These are phyloP conservation scores for Aspergillus panamensis DNA, from an alignment of 495 filamentous ascomycete genomes.

Conservation along the genomic window DNA sequence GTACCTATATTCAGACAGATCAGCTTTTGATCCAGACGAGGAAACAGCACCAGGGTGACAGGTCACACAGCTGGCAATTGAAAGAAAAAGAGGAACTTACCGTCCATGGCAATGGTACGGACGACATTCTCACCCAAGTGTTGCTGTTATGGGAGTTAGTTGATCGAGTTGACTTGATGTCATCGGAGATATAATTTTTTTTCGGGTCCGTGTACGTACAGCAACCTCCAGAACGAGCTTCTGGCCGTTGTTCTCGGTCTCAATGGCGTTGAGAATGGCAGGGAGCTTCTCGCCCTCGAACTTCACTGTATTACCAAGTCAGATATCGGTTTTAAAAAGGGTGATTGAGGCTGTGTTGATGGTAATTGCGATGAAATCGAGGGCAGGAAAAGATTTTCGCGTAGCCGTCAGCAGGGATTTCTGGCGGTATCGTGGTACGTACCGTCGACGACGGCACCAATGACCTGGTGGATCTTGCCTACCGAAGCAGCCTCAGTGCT, in stretches of 20 bases:
- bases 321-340: constrained; percentile 35
- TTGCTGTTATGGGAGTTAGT: constrained; percentile 60
- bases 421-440: constrained; percentile 37
- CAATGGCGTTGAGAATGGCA: constrained; percentile 94
- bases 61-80: constrained; percentile 8
- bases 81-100: constrained; percentile 52
- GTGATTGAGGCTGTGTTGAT: constrained; percentile 37
- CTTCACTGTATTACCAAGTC: constrained; percentile 62
- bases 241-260: constrained; percentile 84
- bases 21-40: background rate
- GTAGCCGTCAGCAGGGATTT: constrained; percentile 29
- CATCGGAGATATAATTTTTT: constrained; percentile 21
- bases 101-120: constrained; percentile 99
- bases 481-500: constrained; percentile 59
- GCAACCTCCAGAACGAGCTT: constrained; percentile 96
- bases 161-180: constrained; percentile 27
- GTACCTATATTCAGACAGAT: constrained; percentile 64
- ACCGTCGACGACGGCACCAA: constrained; percentile 69
- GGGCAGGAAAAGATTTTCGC: constrained; percentile 47
- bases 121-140: constrained; percentile 99
- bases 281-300: constrained; percentile 94
- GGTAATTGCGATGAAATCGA: constrained; percentile 33
- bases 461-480: constrained; percentile 86
- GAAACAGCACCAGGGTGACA: constrained; percentile 16
- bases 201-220: constrained; percentile 56